Percentiles rank a stretch among this genome's conserved stretches.
Conservation (phyloP, 2,329 filamentous ascomycete genomes). For the Aspergillus sp. region DNA sequence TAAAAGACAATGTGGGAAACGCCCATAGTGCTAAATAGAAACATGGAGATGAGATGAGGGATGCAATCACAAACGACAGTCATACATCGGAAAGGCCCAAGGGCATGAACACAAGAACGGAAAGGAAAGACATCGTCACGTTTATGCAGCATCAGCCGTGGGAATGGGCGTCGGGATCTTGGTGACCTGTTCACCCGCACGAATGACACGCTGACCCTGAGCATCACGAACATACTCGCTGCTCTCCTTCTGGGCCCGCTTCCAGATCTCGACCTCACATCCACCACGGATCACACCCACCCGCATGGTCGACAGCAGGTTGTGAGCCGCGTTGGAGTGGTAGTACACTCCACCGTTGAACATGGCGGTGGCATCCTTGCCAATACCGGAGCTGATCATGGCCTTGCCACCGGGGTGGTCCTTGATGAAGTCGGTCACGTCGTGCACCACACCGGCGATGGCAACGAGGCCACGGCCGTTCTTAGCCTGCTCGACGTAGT, state of each 20-base stretch:
- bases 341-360: conserved; percentile 91
- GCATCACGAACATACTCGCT: conserved; percentile 77
- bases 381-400: conserved; percentile 76
- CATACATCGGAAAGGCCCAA: conserved; percentile 5
- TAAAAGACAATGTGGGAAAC: conserved; percentile 11
- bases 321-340: conserved; percentile 88
- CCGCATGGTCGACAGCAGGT: conserved; percentile 82
- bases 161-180: conserved; percentile 76
- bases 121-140: conserved; percentile 3
- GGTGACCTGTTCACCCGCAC: conserved; percentile 82
- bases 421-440: conserved; percentile 80
- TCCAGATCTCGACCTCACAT: conserved; percentile 91
- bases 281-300: conserved; percentile 83
- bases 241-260: conserved; percentile 78
- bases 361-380: conserved; percentile 85
- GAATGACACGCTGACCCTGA: conserved; percentile 76
- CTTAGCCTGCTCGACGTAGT: conserved; percentile 75
- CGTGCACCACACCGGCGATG: conserved; percentile 82
- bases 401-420: conserved; percentile 89
- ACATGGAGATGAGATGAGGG: conserved; percentile 8
- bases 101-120: background rate
- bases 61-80: conserved; percentile 8
- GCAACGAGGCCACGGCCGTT: conserved; percentile 74
- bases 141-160: conserved; percentile 74
- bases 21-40: conserved; percentile 24